Base-by-base conservation (phyloP, 352 stramenopile species). In the Globisporangium recalcitrans region DNA sequence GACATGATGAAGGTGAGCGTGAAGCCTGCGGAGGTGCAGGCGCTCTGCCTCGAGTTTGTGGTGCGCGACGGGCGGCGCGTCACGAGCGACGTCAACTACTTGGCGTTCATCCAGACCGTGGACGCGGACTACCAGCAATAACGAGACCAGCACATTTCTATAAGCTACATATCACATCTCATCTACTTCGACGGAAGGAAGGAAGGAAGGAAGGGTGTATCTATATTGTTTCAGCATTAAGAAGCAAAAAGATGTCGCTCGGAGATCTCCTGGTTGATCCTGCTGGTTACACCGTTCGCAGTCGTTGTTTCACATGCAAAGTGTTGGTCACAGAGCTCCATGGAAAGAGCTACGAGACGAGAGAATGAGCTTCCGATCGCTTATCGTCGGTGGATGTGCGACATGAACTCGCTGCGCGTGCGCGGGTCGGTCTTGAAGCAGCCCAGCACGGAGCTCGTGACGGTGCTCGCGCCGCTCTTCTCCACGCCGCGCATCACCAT, bases 401-500 rank as follows among this genome's bases (percentile, higher is more conserved):
- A 85, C 84, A 95, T 93, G 69, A 96, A 96, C 69, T 96, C 87
- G 64, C 80, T 91, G 21, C 87, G 74, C 36, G 87, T 94, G 49
- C 87, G 83, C 48, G 85, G 80, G 78, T 99, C 95, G 22, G 74
- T 93, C 79, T 99, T 92, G 79, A 99, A 99, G 76, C 87, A 96
- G 27, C 98, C 98, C 21, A 98, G 80, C 26, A 99, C 91, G 53
- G 90, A 98, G 73, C 90, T 98, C 4, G 98, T 99, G 52, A 98
- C 87, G 0, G 98, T 99, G 26, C 80, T 97, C 11, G 96, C 88
- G 7, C 94, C 94, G 31, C 94, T 95, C 73, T 99, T 99, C 73
- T 99, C 92, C 4, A 99, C 98, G 48, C 98, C 98, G 32, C 98
- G 88, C 96, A 99, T 99, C 38, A 97, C 88, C 97, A 99, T 99